Percentiles rank a stretch among this genome's conserved stretches.
phyloP scores from a whole-genome alignment of 257 asterid genomes.

The Echites panduratus region DNA sequence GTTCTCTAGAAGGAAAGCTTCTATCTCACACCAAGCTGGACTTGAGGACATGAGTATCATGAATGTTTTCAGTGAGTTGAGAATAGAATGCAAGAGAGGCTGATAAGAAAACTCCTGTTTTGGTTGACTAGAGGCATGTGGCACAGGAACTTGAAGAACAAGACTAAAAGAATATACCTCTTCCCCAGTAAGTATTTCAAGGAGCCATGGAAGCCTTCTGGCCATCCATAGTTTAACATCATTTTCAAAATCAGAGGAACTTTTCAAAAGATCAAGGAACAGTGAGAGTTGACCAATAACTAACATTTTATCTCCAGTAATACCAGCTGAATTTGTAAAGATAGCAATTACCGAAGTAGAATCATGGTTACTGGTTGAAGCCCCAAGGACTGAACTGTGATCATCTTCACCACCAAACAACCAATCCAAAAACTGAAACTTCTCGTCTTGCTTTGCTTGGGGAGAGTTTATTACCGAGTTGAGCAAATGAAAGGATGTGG shows the following conservation, averaged over 20 bases:
- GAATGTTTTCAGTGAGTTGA: constrained; percentile 72
- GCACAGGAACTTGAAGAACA: constrained; percentile 42
- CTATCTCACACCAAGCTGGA: constrained; percentile 63
- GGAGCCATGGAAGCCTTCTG: constrained; percentile 81
- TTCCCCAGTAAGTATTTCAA: constrained; percentile 56
- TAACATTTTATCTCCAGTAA: constrained; percentile 43
- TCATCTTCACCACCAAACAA: constrained; percentile 40
- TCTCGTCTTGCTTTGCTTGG: constrained; percentile 58
- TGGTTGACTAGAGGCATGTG: constrained; percentile 30
- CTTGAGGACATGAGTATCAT: constrained; percentile 65
- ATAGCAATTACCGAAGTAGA: constrained; percentile 30
- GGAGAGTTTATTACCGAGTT: constrained; percentile 67
- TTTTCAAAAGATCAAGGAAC: constrained; percentile 53
- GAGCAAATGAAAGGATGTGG: constrained; percentile 80
- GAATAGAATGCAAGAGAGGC: constrained; percentile 47
- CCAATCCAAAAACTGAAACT: constrained; percentile 69
- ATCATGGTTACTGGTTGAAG: constrained; percentile 12
- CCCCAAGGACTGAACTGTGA: constrained; percentile 22
- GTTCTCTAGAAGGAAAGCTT: constrained; percentile 62
- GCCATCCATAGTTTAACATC: constrained; percentile 55
- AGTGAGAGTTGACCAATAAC: constrained; percentile 56
- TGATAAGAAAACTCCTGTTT: constrained; percentile 46
- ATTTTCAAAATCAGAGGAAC: constrained; percentile 71
- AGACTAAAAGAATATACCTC: constrained; percentile 56
- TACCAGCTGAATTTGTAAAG: constrained; percentile 33